Evolutionary conservation across 768 basidiomycete species (phyloP).

Genomic region (Calocybe cyanea): DNA sequence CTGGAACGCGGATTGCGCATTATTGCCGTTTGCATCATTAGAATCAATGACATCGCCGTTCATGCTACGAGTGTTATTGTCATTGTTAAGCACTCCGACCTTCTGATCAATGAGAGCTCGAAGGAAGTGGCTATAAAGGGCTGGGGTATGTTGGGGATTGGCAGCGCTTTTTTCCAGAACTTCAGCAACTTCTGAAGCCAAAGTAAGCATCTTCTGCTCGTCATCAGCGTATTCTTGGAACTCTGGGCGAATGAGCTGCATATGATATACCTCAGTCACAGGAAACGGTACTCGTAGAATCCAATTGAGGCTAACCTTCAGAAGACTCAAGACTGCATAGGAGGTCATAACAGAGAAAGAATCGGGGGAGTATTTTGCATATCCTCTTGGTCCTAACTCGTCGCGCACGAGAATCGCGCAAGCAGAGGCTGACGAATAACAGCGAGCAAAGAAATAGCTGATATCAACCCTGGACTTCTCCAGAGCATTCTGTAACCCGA

Average conservation of each 20-base stretch:
- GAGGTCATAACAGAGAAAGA: constrained; percentile 87
- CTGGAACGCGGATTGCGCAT: neutral
- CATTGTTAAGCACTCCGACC: constrained; percentile 21
- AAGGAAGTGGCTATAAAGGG: constrained; percentile 82
- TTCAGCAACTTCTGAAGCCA: constrained; percentile 80
- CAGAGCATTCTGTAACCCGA: constrained; percentile 94
- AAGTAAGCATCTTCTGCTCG: constrained; percentile 63
- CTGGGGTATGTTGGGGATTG: constrained; percentile 82
- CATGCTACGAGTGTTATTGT: constrained; percentile 1
- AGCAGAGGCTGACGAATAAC: constrained; percentile 66
- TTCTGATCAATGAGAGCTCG: constrained; percentile 69
- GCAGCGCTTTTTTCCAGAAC: constrained; percentile 74
- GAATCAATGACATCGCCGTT: neutral
- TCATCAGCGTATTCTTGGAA: constrained; percentile 74
- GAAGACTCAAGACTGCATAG: constrained; percentile 88
- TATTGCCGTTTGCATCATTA: neutral
- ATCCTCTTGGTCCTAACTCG: constrained; percentile 71
- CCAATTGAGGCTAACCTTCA: constrained; percentile 61
- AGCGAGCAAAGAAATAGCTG: constrained; percentile 80
- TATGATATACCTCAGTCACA: constrained; percentile 5
- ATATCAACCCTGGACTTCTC: constrained; percentile 72
- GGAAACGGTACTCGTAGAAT: neutral
- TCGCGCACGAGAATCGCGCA: constrained; percentile 76
- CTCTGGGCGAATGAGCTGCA: constrained; percentile 77
- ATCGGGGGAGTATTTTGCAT: constrained; percentile 82